Base-by-base conservation (phyloP, 306 rosid genomes). In the Dicorynia guianensis region DNA sequence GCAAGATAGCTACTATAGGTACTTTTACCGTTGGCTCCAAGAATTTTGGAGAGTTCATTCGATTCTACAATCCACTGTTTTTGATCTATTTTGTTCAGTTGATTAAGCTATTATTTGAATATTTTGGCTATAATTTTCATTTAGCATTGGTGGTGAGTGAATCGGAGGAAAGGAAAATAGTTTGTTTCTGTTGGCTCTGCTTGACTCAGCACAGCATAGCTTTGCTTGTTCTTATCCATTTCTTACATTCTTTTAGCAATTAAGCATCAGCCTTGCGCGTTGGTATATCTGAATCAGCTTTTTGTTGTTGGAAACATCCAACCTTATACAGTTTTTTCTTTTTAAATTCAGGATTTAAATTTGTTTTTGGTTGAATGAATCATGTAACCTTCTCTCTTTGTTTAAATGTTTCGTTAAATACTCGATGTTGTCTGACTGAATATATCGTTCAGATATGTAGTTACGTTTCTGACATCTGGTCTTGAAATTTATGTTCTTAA, bases 1-100 rank as follows among this genome's bases (percentile, higher is more conserved):
- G 90, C 67, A 81, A 83, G 69, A 81, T 89, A 76, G 90, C 97
- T 13, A 76, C 95, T 77, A 87, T 84, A 88, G 95, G 97, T 90
- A 86, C 64, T 44, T 25, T 58, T 17, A 11, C 76, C 30, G 5
- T n/a, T 46, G 17, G 4, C 10, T 52, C 80, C 76, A 40, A 6
- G 0, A 17, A 8, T 69, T 38, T 76, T 12, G 75, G 81, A 65
- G 14, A 11, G 36, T 68, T 25, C 12, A 0, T 71, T 60, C 13
- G 39, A 19, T 39, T 14, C 15, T 15, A 9, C 9, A 33, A 25
- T 47, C 9, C 42, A 0, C 6, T 43, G 5, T 7, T 40, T 40
- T 47, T 67, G 5, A 0, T 14, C 25, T n/a, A 5, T n/a, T 47
- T 4, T 13, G 40, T 18, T 15, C 17, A 7, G 34, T 38, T 62